A percentile compares a stretch with the other conserved stretches of the same genome.
Conservation (phyloP, 192 early-diverging fungal genomes). For the Coemansia sp. region DNA sequence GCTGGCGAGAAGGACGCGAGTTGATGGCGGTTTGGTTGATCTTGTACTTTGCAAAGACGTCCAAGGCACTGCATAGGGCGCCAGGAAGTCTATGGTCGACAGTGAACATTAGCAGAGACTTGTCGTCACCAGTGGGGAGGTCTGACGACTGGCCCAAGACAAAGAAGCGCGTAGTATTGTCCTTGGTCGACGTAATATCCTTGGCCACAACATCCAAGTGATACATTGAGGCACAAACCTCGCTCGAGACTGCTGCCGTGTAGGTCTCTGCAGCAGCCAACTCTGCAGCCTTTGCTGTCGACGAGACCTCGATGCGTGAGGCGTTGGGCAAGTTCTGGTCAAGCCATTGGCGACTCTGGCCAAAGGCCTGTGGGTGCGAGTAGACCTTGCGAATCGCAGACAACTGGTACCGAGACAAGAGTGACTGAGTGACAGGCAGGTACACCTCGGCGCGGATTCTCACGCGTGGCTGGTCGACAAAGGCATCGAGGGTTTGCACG, state of each 20-base stretch:
- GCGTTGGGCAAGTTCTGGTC: slow-evolving; percentile 72
- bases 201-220: slow-evolving; percentile 74
- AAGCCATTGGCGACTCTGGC: slow-evolving; percentile 81
- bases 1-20: slow-evolving; percentile 78
- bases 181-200: slow-evolving; percentile 80
- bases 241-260: slow-evolving; percentile 82
- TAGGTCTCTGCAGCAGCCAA: slow-evolving; percentile 75
- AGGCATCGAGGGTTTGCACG: slow-evolving; percentile 79
- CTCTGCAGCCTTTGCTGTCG: slow-evolving; percentile 90
- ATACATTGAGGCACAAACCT: slow-evolving; percentile 79
- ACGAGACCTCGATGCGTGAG: slow-evolving; percentile 73
- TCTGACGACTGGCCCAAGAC: slow-evolving; percentile 76
- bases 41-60: slow-evolving; percentile 77
- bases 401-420: slow-evolving; percentile 71
- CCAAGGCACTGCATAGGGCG: slow-evolving; percentile 83
- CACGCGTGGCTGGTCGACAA: slow-evolving; percentile 62
- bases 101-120: slow-evolving; percentile 85
- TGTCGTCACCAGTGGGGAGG: slow-evolving; percentile 70
- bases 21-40: slow-evolving; percentile 94
- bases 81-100: slow-evolving; percentile 89
- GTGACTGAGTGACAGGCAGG: slow-evolving; percentile 79
- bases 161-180: slow-evolving; percentile 94
- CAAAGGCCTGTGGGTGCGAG: slow-evolving; percentile 76
- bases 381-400: slow-evolving; percentile 79
- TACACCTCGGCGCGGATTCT: slow-evolving; percentile 82